Conservation (phyloP, 2,329 filamentous ascomycete species). For the Alternaria panax region DNA sequence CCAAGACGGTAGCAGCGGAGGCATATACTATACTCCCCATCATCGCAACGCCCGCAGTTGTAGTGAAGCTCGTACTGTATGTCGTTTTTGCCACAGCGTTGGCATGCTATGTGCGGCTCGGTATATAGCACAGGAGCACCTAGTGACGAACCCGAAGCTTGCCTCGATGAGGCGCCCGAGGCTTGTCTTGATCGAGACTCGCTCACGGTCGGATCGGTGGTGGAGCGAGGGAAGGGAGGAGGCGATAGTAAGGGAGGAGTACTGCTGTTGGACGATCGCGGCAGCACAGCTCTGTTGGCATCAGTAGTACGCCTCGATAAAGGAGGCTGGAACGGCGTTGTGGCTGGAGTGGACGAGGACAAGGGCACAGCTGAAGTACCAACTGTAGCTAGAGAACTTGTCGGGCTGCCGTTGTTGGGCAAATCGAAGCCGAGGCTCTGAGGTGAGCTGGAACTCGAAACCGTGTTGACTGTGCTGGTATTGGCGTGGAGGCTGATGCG, state of each 20-base stretch:
- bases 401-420: constrained; percentile 36
- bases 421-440: constrained; percentile 37
- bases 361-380: constrained; percentile 29
- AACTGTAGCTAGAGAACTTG: constrained; percentile 35
- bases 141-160: constrained; percentile 21
- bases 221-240: constrained; percentile 39
- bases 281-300: constrained; percentile 29
- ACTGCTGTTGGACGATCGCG: constrained; percentile 30
- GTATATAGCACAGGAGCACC: constrained; percentile 56
- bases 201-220: constrained; percentile 34
- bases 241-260: constrained; percentile 37
- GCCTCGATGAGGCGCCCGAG: constrained; percentile 23
- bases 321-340: constrained; percentile 24
- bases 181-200: constrained; percentile 28
- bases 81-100: constrained; percentile 71
- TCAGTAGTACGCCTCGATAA: constrained; percentile 45
- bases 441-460: constrained; percentile 42
- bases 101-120: constrained; percentile 78
- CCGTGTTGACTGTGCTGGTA: constrained; percentile 18
- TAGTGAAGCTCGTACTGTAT: constrained; percentile 90
- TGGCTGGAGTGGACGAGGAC: constrained; percentile 25
- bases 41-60: constrained; percentile 74
- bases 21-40: constrained; percentile 80
- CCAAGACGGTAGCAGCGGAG: constrained; percentile 78
- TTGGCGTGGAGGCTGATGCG: constrained; percentile 34